These are phyloP conservation scores for Chlorella sp. DNA, from an alignment of 139 green algal genomes.

Conservation along the genomic window DNA sequence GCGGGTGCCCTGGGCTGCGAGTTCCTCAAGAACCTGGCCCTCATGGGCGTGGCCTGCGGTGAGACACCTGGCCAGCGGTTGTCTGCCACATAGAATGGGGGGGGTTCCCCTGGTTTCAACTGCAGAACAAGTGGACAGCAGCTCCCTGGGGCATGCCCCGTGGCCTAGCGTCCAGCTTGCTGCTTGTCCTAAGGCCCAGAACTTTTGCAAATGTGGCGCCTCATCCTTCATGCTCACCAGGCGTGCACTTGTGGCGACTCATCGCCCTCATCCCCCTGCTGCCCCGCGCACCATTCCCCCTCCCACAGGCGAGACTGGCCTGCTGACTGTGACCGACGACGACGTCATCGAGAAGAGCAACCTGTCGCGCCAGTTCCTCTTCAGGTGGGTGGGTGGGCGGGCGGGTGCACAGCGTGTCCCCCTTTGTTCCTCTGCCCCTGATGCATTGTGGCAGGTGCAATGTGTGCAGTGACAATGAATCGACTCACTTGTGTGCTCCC, in stretches of 20 bases:
- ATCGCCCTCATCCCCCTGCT: background rate
- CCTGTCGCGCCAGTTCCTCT: conserved; percentile 98
- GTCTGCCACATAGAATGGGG: too few species aligned
- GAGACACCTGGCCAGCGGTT: background rate
- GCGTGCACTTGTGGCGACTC: too few species aligned
- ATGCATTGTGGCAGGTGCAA: background rate
- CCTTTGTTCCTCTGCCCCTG: background rate
- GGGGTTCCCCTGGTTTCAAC: too few species aligned
- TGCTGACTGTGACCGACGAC: conserved; percentile 95
- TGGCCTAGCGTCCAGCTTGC: too few species aligned
- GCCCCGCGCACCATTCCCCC: too few species aligned
- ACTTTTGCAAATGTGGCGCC: too few species aligned
- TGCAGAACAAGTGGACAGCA: too few species aligned
- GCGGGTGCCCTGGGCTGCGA: conserved; percentile 97
- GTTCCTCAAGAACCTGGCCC: conserved; percentile 98
- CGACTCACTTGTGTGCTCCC: too few species aligned
- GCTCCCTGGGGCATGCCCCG: too few species aligned
- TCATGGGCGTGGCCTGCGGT: conserved; percentile 88
- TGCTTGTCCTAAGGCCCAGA: too few species aligned
- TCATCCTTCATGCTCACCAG: too few species aligned
- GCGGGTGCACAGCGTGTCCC: background rate
- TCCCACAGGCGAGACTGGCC: conserved; percentile 35
- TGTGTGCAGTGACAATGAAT: background rate
- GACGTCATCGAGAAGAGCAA: conserved; percentile 99
- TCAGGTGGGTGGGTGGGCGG: conserved; percentile 59